Evolutionary conservation across 345 rosid genomes (phyloP).

Genomic region (Capsella bursapastoris): DNA sequence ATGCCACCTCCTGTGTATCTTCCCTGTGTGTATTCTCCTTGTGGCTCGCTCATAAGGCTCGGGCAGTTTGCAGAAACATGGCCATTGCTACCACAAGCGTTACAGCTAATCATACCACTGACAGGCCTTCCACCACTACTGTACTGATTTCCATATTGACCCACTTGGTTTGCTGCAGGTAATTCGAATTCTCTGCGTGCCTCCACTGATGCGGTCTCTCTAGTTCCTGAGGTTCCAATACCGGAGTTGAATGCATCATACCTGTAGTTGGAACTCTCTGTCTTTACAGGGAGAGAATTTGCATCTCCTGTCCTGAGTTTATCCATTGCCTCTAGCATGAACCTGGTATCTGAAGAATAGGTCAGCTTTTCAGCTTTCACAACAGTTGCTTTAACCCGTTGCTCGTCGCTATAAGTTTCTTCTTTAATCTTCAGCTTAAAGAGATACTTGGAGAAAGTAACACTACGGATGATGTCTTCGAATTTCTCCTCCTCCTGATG

Average conservation of each 20-base stretch:
- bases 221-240: constrained; percentile 45
- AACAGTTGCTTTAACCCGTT: constrained; percentile 82
- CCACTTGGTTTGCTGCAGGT: constrained; percentile 49
- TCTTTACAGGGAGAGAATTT: constrained; percentile 38
- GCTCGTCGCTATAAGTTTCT: constrained; percentile 85
- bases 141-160: constrained; percentile 58
- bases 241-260: constrained; percentile 36
- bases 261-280: constrained; percentile 42
- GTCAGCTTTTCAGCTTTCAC: constrained; percentile 76
- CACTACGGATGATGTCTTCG: constrained; percentile 66
- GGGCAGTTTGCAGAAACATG: constrained; percentile 77
- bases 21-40: constrained; percentile 49
- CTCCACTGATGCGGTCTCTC: constrained; percentile 42
- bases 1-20: constrained; percentile 47
- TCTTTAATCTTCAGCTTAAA: constrained; percentile 95
- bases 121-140: constrained; percentile 1
- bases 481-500: constrained; percentile 70
- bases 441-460: constrained; percentile 62
- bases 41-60: constrained; percentile 63
- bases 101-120: constrained; percentile 45
- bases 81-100: constrained; percentile 65
- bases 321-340: constrained; percentile 62
- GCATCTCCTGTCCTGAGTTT: constrained; percentile 55
- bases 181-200: constrained; percentile 43
- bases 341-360: constrained; percentile 63